Evolutionary conservation across 805 yeast genomes (phyloP).

Genomic region (Torulaspora gathmanii): DNA sequence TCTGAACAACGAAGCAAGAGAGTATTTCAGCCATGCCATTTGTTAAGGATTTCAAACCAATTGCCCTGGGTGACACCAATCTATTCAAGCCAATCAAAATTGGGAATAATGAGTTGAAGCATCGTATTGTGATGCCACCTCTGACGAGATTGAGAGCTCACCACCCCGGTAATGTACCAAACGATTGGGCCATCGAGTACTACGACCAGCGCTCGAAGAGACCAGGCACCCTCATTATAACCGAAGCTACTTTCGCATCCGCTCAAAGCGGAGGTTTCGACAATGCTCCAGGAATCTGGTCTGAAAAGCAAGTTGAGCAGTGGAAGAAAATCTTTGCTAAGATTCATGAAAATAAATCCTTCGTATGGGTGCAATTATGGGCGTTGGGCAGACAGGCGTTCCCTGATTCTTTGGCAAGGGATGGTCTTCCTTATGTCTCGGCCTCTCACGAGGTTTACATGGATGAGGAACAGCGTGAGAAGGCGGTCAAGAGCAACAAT

Average conservation of each 20-base stretch:
- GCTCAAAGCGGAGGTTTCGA: slow-evolving; percentile 39
- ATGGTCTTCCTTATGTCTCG: slow-evolving; percentile 37
- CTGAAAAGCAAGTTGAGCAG: slow-evolving; percentile 41
- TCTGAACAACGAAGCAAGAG: background rate
- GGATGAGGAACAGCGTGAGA: slow-evolving; percentile 34
- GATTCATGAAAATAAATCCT: slow-evolving; percentile 48
- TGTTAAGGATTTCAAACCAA: slow-evolving; percentile 20
- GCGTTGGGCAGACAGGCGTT: slow-evolving; percentile 41
- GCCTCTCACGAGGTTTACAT: slow-evolving; percentile 38
- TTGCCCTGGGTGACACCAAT: slow-evolving; percentile 31
- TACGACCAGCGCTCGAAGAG: slow-evolving; percentile 49
- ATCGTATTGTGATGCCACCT: slow-evolving; percentile 42
- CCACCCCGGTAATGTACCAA: slow-evolving; percentile 38
- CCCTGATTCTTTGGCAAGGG: slow-evolving; percentile 36
- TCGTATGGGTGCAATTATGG: slow-evolving; percentile 49
- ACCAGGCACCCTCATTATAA: slow-evolving; percentile 53
- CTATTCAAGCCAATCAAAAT: slow-evolving; percentile 43
- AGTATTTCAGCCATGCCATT: slow-evolving; percentile 14
- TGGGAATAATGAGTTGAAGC: slow-evolving; percentile 35
- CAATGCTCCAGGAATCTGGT: slow-evolving; percentile 47
- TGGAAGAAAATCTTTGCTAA: slow-evolving; percentile 47
- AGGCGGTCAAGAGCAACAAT: slow-evolving; percentile 34
- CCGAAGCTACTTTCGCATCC: slow-evolving; percentile 53
- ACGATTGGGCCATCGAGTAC: slow-evolving; percentile 45
- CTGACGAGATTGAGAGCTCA: slow-evolving; percentile 41